Conservation (phyloP, 208 protist species). For the Leishmania amazonensis region DNA sequence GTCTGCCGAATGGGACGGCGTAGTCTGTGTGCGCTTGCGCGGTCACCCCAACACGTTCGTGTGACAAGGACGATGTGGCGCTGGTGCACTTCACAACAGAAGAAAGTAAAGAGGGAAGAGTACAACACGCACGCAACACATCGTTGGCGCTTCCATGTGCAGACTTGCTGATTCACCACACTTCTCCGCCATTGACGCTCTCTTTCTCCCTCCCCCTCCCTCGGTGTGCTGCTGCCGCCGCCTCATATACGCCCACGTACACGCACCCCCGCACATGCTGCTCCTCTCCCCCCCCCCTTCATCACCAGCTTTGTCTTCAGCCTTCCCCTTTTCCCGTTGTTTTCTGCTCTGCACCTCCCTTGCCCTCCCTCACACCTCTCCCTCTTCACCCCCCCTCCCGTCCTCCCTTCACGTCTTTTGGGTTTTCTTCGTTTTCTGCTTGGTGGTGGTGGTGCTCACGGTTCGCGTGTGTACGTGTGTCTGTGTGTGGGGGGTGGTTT, state of each 20-base stretch:
- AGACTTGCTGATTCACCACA: neutral
- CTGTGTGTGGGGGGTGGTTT: neutral
- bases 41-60: neutral
- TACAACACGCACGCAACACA: neutral
- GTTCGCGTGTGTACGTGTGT: too few relatives aligned
- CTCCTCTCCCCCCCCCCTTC: neutral
- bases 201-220: neutral
- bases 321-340: neutral
- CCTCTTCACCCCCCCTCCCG: too few relatives aligned
- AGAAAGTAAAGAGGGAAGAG: neutral
- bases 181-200: neutral
- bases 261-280: neutral
- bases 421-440: neutral
- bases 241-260: neutral
- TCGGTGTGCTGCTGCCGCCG: neutral
- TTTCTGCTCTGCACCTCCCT: neutral
- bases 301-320: neutral
- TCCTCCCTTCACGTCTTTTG: neutral
- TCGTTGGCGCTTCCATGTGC: neutral
- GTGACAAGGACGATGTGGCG: neutral
- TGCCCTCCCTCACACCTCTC: neutral
- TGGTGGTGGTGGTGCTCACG: neutral
- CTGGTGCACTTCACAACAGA: neutral
- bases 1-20: neutral
- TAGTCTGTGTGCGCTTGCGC: neutral